Conservation (phyloP, 139 green algal species). For the Chlorella sp. region DNA sequence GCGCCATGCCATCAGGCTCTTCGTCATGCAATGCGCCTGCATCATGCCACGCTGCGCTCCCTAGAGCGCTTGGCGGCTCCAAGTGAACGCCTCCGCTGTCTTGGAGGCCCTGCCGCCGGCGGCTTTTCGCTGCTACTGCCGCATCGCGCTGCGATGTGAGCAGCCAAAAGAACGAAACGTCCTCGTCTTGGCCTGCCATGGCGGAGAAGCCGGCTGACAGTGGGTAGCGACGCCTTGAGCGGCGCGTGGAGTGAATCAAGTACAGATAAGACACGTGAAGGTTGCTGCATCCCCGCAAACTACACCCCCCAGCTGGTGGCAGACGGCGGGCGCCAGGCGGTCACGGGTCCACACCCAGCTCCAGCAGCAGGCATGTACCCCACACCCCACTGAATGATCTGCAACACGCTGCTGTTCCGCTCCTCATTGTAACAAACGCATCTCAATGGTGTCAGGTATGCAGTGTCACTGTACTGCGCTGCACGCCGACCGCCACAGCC, state of each 20-base stretch:
- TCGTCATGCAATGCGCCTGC: too few species aligned
- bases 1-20: not conserved
- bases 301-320: not conserved
- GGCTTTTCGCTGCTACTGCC: not conserved
- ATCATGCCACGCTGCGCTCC: not conserved
- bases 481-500: too few species aligned
- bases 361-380: too few species aligned
- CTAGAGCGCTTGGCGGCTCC: not conserved
- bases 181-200: not conserved
- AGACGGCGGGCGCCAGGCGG: not conserved
- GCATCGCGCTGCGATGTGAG: not conserved
- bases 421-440: too few species aligned
- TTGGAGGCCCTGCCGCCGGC: not conserved
- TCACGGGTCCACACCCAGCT: not conserved
- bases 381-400: too few species aligned
- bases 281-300: not conserved
- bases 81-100: not conserved
- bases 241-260: not conserved
- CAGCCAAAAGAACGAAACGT: conserved; percentile 4
- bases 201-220: not conserved
- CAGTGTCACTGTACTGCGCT: too few species aligned
- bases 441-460: too few species aligned
- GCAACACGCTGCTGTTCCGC: too few species aligned
- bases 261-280: not conserved
- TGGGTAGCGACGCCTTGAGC: not conserved